Base-by-base conservation (phyloP, 345 rosid genomes). In the Crucihimalaya himalaica region DNA sequence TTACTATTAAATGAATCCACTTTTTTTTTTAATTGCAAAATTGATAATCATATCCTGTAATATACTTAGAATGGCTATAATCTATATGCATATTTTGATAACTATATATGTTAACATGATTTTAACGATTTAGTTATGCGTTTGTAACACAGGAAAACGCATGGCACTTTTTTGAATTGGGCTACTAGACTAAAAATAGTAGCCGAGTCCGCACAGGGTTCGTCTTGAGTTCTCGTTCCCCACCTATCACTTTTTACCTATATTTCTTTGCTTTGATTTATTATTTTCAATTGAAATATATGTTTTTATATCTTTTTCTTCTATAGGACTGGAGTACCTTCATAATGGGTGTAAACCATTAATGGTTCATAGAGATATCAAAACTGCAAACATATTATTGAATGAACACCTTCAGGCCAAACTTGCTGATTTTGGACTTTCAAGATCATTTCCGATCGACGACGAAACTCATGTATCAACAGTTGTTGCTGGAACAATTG, bases 161-260 rank as follows among this genome's bases (percentile, higher is more conserved):
- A 37, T 39, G 48, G 50, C 0, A 52, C 37, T 8, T 20, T 20
- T 4, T 18, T 82, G 65, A 75, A 50, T 29, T 84, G 87, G 85
- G 75, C 57, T 54, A 57, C 53, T 35, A 82, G 85, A 39, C 68
- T 84, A 19, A 62, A 64, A 21, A 80, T 82, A n/a, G 81, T 78
- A 12, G 16, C 45, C 31, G 87, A 78, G 28, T 70, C 83, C 4
- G 87, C 82, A 32, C 82, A 78, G 80, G 85, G 87, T 81, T 21
- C 34, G 18, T 31, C 2, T 9, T 5, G 11, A 14, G 27, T 63
- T 27, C 35, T n/a, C n/a, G n/a, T n/a, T n/a, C n/a, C n/a, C n/a
- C n/a, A n/a, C n/a, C n/a, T n/a, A n/a, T 9, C 10, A 43, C 8
- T 34, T 43, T 43, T 59, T 32, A 19, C 15, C 6, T 19, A 18